Base-by-base conservation (phyloP, 345 rosid genomes). In the Crucihimalaya himalaica region DNA sequence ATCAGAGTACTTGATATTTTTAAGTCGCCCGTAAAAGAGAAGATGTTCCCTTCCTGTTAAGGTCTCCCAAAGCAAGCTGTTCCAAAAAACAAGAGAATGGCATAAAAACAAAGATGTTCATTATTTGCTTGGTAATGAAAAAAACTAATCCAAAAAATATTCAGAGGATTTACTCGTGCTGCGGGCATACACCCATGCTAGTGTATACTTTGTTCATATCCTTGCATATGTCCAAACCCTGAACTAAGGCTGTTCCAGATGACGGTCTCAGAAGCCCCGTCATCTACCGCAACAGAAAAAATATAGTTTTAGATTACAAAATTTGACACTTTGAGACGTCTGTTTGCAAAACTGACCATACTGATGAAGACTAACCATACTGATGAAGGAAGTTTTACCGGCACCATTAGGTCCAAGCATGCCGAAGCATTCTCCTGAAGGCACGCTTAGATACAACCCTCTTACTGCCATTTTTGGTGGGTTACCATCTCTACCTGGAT, bases 371-470 rank as follows among this genome's bases (percentile, higher is more conserved):
- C 56, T 51, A 13, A 51, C 98, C 98, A 94, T 94, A 61, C 81
- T 89, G 55, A 94, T 94, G 69, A 94, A 89, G 50, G 97, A 91
- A 43, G 98, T 91, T 77, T 94, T 94, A 40, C 98, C 96, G 11
- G 98, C 97, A 32, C 97, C 98, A 77, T 94, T 94, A 4, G 97
- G 98, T 77, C 98, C 97, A 62, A 94, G 93, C 90, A 94, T 85
- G 51, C 98, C 98, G 37, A 94, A 91, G 81, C 98, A 94, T 81
- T 94, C 96, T 59, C 95, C 97, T 25, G 82, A 79, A 69, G 92
- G 87, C 74, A 94, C 67, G 54, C 84, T 89, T 76, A 94, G 97
- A 77, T 96, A 88, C 63, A 94, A 73, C 14, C 95, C 98, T 77
- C 85, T 82, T 18, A 94, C 98, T 19, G 96, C 97, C 67, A 85